Base-by-base conservation (phyloP, 1,139 yeast species). In the Pneumocystis carinii region DNA sequence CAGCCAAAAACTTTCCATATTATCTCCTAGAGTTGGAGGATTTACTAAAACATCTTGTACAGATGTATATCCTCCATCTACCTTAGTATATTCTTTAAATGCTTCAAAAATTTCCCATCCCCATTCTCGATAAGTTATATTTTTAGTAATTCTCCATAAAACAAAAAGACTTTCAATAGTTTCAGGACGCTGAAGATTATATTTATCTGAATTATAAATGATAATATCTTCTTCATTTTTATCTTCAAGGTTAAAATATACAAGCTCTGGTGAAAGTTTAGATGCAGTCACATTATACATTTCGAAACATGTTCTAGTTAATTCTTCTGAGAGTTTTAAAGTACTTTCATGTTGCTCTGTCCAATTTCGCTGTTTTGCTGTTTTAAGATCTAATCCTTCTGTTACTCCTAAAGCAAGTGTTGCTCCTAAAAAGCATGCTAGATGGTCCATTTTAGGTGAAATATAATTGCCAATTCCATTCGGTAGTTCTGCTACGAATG, bases 351-450 rank as follows among this genome's bases (percentile, higher is more conserved):
- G 78, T 3, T 70, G 68, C 1, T 72, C 69, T 48, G 79, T 74
- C 86, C 86, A 83, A 12, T 71, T 67, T 32, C 73, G 69, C 32
- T 72, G 64, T 57, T 48, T 59, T 55, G n/a, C 61, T 57, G 64
- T 69, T 2, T 75, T 75, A 48, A 84, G 72, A 1, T 83, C 75
- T 59, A 77, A 70, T 14, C 97, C 97, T 61, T 81, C 82, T 2
- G 94, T 90, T 19, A 97, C 96, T 37, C 97, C 97, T 62, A 90
- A 76, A 0, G 96, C 95, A 67, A 90, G 80, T 69, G 87, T 79
- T 0, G 97, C 97, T 64, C 96, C 96, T 71, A 88, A 84, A 75
- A 89, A 90, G 73, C 97, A 90, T 29, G 89, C 97, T 67, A 89
- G 77, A 74, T 90, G 97, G 72, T 90, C 97, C 96, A 90, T 89